Evolutionary conservation across 768 basidiomycete species (phyloP), one percentile per base, ranked within the genome.

Genomic region (Mycena belliarum): DNA sequence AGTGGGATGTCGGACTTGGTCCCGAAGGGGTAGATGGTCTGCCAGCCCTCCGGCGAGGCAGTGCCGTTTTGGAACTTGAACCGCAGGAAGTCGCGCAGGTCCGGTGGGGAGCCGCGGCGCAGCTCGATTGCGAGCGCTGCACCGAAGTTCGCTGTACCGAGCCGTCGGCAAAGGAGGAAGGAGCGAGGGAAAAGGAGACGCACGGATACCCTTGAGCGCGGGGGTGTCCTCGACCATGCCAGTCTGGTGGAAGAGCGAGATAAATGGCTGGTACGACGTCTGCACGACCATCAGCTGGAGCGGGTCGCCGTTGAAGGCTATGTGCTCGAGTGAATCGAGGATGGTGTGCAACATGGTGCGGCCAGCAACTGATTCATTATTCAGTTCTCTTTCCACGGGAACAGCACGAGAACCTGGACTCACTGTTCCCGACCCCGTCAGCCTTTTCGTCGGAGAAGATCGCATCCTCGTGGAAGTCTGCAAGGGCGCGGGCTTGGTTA

Each of bases 251-350:
- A 95, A 89, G 71, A 95, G 79, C 2, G 91, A 93, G 66, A 94
- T 86, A 82, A 95, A 92, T 12, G 93, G 87, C 71, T 94, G 93
- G 78, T 95, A 95, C 59, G 90, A 89, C 18, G 87, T 86, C 74
- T 90, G 84, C 64, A 91, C 77, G 63, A 93, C 71, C 72, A 88
- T 78, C 75, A 95, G 82, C 64, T 90, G 86, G 43, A 95, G 82
- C 41, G 90, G 87, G 74, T 91, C 87, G 59, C 81, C 84, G 66
- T 86, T 84, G 78, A 87, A 90, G 42, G 88, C 83, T 70, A 95
- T 87, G 64, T 85, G 85, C 67, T 89, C 83, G 55, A 95, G 82
- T 11, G 90, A 83, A 48, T 66, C 73, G 49, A 93, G 75, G 71
- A 95, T 76, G 24, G 87, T 84, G 69, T 87, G 82, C 29, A 94